Conservation (phyloP, 176 grass and related monocot genomes). For the bread wheat (Triticum aestivum) region IWGSC_CS_RefSeq_v2.1 NC_057797.1:106736054-106736553, state of each 20-base stretch:
- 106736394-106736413: not conserved
- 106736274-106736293: not conserved
- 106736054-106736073: not conserved
- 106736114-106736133: not conserved
- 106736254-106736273: not conserved
- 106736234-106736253: no score
- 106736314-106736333: not conserved
- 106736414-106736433: not conserved
- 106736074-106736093: no score
- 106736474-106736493: no score
- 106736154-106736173: no score
- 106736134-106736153: not conserved
- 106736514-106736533: no score
- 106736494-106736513: no score
- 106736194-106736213: no score
- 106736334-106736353: not conserved
- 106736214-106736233: no score
- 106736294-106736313: not conserved
- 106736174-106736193: no score
- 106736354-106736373: conserved; percentile 10
- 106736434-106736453: not conserved
- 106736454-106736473: no score
- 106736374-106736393: not conserved
- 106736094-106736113: not conserved
- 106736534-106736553: no score